phyloP scores from a whole-genome alignment of 2,329 filamentous ascomycete species.

The Uncinocarpus reesii region DNA sequence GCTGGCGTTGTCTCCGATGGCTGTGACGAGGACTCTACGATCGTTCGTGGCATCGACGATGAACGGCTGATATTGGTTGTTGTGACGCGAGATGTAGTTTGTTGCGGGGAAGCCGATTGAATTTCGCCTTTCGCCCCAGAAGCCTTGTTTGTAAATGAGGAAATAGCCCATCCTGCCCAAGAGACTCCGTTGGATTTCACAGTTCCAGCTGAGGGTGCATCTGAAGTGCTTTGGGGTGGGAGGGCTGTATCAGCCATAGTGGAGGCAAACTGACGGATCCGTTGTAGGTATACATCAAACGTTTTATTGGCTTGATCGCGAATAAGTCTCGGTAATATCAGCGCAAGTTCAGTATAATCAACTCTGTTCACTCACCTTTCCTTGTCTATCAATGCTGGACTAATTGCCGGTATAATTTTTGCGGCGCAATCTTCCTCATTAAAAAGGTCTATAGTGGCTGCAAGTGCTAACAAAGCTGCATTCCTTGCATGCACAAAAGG shows the following conservation, averaged over 20 bases:
- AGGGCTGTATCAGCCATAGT: constrained; percentile 71
- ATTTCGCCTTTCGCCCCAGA: constrained; percentile 80
- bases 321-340: constrained; percentile 46
- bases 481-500: constrained; percentile 92
- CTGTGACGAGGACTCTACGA: constrained; percentile 24
- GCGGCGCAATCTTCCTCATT: constrained; percentile 78
- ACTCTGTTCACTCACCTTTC: constrained; percentile 53
- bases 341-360: background rate
- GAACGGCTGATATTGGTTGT: constrained; percentile 27
- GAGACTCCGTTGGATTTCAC: constrained; percentile 57
- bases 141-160: constrained; percentile 93
- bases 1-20: constrained; percentile 17
- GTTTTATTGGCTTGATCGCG: constrained; percentile 87
- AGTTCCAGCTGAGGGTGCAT: constrained; percentile 36
- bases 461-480: constrained; percentile 74
- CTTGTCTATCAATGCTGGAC: constrained; percentile 79
- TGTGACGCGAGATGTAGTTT: constrained; percentile 30
- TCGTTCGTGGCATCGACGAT: constrained; percentile 41
- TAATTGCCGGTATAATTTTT: constrained; percentile 73
- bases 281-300: constrained; percentile 72
- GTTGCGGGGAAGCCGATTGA: constrained; percentile 43
- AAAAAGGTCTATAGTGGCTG: constrained; percentile 77
- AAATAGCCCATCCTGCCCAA: constrained; percentile 97
- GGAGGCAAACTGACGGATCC: constrained; percentile 66
- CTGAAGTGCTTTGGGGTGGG: constrained; percentile 51